Evolutionary conservation across 306 rosid genomes (phyloP), one percentile per base, ranked within the genome.

Genomic region (Cucurbita maxima): DNA sequence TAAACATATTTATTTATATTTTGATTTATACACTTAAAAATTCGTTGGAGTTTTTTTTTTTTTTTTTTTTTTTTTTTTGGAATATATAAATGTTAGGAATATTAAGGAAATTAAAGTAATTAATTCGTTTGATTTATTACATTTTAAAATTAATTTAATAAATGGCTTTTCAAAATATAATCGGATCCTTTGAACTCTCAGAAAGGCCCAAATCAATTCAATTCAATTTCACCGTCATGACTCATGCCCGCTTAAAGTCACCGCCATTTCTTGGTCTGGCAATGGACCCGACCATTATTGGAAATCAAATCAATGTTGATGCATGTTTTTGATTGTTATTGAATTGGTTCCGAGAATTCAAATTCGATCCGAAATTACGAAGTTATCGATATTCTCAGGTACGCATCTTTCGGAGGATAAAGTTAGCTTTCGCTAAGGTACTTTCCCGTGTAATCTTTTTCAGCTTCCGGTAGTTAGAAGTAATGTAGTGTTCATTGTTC

Each of bases 181-280:
- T 30, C 34, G 34, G 34, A 30, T 30, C 34, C 34, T 30, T 63
- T 10, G 30, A 18, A 40, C 37, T 18, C 3, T 10, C 0, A 41
- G n/a, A 44, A 44, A 45, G 59, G 58, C 74, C 74, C 74, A 70
- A 47, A 5, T 16, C 47, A 52, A 25, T 30, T 25, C 45, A 48
- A 69, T 70, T 14, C 30, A 50, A 50, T 69, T 69, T 12, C 47
- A 70, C 56, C 47, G 25, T 34, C 15, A 51, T 2, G 59, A 4
- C 22, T 50, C 45, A 51, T 0, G 47, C 4, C 74, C 51, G 74
- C 30, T 70, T 48, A 16, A 50, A 50, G 9, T 48, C 74, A 47
- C 74, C 59, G 74, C 74, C 74, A 70, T 15, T 50, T 50, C 34
- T 70, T 51, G 12, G 16, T 58, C 73, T 44, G 72, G 34, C 71